Evolutionary conservation across 768 basidiomycete genomes (phyloP).

Genomic region (Suillus luteus): DNA sequence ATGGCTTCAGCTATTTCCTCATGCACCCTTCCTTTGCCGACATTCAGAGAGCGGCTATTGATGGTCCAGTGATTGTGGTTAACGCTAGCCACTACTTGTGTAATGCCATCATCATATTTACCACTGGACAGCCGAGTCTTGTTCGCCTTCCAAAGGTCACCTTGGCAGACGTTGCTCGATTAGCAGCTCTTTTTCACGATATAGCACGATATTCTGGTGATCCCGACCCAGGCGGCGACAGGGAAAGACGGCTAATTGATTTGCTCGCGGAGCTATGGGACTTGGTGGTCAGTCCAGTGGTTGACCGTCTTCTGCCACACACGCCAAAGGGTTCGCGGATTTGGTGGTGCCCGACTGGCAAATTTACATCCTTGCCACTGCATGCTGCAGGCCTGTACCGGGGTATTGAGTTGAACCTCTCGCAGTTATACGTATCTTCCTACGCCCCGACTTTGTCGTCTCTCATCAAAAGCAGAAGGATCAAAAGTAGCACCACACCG

Average conservation of each 20-base stretch:
- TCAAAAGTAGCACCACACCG: neutral
- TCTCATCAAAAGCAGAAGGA: slow-evolving; percentile 24
- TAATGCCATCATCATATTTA: slow-evolving; percentile 23
- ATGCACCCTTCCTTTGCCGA: slow-evolving; percentile 22
- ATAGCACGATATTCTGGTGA: neutral
- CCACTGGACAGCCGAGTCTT: slow-evolving; percentile 15
- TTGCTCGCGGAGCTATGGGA: slow-evolving; percentile 27
- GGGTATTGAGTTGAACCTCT: slow-evolving; percentile 19
- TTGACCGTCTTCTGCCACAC: slow-evolving; percentile 18
- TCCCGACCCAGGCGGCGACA: slow-evolving; percentile 1
- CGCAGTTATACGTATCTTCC: slow-evolving; percentile 32
- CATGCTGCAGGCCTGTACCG: slow-evolving; percentile 30
- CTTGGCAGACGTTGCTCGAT: slow-evolving; percentile 8
- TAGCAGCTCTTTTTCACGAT: slow-evolving; percentile 1
- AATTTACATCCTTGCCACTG: slow-evolving; percentile 29
- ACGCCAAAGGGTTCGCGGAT: slow-evolving; percentile 20
- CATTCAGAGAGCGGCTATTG: slow-evolving; percentile 20
- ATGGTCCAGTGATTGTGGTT: slow-evolving; percentile 37
- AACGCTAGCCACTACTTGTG: slow-evolving; percentile 28
- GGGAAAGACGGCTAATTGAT: slow-evolving; percentile 8
- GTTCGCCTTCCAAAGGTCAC: slow-evolving; percentile 16
- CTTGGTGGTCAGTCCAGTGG: slow-evolving; percentile 23
- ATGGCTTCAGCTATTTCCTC: slow-evolving; percentile 28
- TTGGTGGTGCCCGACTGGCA: slow-evolving; percentile 35
- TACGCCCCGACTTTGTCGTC: slow-evolving; percentile 33